Evolutionary conservation across 176 grass and related monocot species (phyloP).

Genomic region (Eleusine coracana): DNA sequence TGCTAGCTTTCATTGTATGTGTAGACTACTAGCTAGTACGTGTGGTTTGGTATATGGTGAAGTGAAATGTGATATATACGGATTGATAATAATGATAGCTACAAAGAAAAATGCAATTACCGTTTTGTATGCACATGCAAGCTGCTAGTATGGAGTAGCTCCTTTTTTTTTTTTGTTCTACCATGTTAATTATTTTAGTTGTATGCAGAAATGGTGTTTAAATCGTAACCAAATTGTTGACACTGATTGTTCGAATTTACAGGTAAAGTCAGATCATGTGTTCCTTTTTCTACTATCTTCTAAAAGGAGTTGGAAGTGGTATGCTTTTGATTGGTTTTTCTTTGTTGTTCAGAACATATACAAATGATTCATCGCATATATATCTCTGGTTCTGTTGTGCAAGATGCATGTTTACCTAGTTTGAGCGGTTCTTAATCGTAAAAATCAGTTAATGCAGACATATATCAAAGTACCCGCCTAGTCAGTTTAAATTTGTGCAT

Average conservation of each 20-base stretch:
- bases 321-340: neutral
- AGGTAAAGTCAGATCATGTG: neutral
- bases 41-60: conserved; percentile 35
- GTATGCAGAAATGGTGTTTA: neutral
- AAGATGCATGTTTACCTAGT: too few relatives aligned
- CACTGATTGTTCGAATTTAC: neutral
- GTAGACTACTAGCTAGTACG: neutral
- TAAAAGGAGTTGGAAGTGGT: neutral
- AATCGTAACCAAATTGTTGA: neutral
- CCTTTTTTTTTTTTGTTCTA: neutral
- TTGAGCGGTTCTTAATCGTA: neutral
- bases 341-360: neutral
- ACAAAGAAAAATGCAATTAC: neutral
- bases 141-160: neutral
- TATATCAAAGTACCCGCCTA: neutral
- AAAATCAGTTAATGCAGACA: neutral
- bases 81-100: neutral
- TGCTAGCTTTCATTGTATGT: conserved; percentile 42
- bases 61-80: conserved; percentile 10
- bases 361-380: neutral
- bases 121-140: neutral
- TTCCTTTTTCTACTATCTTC: neutral
- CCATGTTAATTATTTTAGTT: neutral
- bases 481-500: neutral
- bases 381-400: neutral